Conservation (phyloP, 2,329 filamentous ascomycete genomes). For the Pseudogymnoascus sp. region DNA sequence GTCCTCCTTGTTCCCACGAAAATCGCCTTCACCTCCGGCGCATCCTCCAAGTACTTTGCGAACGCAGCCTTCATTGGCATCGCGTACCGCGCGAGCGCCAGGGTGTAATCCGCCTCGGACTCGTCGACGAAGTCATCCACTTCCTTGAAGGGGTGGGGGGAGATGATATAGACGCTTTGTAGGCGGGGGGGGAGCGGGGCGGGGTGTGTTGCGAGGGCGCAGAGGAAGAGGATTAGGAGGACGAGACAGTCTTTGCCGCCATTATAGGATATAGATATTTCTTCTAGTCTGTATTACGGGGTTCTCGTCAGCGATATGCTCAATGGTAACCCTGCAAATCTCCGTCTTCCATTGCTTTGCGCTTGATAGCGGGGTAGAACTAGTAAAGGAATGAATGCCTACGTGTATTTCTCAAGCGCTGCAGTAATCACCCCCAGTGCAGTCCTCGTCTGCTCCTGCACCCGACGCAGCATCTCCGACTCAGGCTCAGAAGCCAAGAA, state of each 20-base stretch:
- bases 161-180: slow-evolving; percentile 83
- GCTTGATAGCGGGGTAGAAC: background rate
- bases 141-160: slow-evolving; percentile 72
- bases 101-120: slow-evolving; percentile 60
- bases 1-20: slow-evolving; percentile 84
- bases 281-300: slow-evolving; percentile 47
- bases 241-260: slow-evolving; percentile 97
- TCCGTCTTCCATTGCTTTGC: background rate
- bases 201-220: slow-evolving; percentile 35
- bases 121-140: slow-evolving; percentile 75
- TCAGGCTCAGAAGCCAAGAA: slow-evolving; percentile 23
- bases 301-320: slow-evolving; percentile 5
- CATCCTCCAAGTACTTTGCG: slow-evolving; percentile 61
- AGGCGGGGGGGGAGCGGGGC: slow-evolving; percentile 37
- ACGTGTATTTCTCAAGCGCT: slow-evolving; percentile 70
- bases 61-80: slow-evolving; percentile 77
- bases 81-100: slow-evolving; percentile 66
- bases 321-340: background rate
- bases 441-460: slow-evolving; percentile 66
- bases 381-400: slow-evolving; percentile 26
- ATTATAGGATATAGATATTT: slow-evolving; percentile 90
- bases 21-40: slow-evolving; percentile 61
- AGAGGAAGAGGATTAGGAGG: slow-evolving; percentile 77
- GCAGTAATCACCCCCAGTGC: slow-evolving; percentile 67
- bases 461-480: slow-evolving; percentile 20